These are phyloP conservation scores for Canavalia ensiformis DNA, from an alignment of 306 rosid genomes.

Conservation along the genomic window DNA sequence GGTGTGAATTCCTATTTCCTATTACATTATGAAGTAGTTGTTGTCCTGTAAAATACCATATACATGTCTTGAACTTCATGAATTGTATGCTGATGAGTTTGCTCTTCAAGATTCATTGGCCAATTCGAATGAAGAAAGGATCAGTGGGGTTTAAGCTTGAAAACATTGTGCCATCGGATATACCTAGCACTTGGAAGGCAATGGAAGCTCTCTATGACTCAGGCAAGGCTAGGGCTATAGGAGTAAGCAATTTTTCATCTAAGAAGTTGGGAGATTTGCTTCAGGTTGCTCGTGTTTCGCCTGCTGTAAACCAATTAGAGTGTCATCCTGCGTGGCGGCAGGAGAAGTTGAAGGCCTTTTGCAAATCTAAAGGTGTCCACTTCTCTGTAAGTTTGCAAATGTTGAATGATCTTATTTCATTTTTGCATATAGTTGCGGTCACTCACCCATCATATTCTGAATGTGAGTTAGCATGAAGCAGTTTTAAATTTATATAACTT, in stretches of 20 bases:
- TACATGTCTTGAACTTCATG: no score
- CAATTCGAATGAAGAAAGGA: constrained; percentile 65
- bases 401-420: not conserved
- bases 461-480: no score
- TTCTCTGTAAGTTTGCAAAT: constrained; percentile 60
- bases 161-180: constrained; percentile 52
- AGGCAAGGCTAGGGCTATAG: constrained; percentile 75
- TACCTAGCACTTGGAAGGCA: constrained; percentile 74
- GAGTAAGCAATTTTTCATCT: constrained; percentile 74
- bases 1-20: no score
- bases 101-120: constrained; percentile 74
- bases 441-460: no score
- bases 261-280: constrained; percentile 69
- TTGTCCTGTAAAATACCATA: no score
- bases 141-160: constrained; percentile 57
- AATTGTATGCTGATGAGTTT: constrained; percentile 19
- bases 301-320: constrained; percentile 79
- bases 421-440: not conserved
- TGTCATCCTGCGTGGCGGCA: constrained; percentile 82
- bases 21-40: no score
- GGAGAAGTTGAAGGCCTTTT: constrained; percentile 57
- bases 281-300: constrained; percentile 63
- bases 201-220: constrained; percentile 73
- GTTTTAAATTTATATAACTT: no score
- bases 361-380: constrained; percentile 74